These are phyloP conservation scores for Saccharata proteae DNA, from an alignment of 2,329 filamentous ascomycete genomes.

Conservation along the genomic window DNA sequence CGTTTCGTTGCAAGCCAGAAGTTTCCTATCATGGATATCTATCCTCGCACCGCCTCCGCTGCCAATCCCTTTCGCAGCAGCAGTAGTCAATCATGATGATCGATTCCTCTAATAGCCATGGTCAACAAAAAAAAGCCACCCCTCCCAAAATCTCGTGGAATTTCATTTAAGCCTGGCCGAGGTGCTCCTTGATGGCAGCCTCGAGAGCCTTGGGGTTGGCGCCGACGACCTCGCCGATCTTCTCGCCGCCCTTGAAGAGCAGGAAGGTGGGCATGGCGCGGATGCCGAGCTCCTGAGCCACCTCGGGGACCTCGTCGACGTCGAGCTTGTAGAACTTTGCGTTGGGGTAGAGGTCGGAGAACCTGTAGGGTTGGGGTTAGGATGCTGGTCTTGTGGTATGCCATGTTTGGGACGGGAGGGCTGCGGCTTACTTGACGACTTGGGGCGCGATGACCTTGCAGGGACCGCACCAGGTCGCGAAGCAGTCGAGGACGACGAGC, in stretches of 20 bases:
- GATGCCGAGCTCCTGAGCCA: slow-evolving; percentile 66
- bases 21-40: too few species aligned
- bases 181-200: slow-evolving; percentile 33
- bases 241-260: slow-evolving; percentile 68
- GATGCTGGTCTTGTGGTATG: slow-evolving; percentile 8
- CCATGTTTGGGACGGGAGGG: slow-evolving; percentile 2
- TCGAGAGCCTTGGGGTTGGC: slow-evolving; percentile 63
- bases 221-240: slow-evolving; percentile 62
- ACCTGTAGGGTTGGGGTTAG: slow-evolving; percentile 28
- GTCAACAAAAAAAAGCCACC: too few species aligned
- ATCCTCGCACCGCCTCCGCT: too few species aligned
- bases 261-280: slow-evolving; percentile 90
- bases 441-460: slow-evolving; percentile 83
- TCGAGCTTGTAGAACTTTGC: slow-evolving; percentile 81
- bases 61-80: too few species aligned
- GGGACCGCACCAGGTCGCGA: slow-evolving; percentile 84
- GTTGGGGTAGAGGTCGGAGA: slow-evolving; percentile 46
- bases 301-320: slow-evolving; percentile 66
- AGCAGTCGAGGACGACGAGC: slow-evolving; percentile 72
- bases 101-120: too few species aligned
- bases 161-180: slow-evolving; percentile 11
- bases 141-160: too few species aligned
- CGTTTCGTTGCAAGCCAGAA: too few species aligned
- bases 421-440: slow-evolving; percentile 48
- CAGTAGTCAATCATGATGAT: too few species aligned